Evolutionary conservation across 2,329 filamentous ascomycete species (phyloP).

Genomic region (Saccharata proteae): DNA sequence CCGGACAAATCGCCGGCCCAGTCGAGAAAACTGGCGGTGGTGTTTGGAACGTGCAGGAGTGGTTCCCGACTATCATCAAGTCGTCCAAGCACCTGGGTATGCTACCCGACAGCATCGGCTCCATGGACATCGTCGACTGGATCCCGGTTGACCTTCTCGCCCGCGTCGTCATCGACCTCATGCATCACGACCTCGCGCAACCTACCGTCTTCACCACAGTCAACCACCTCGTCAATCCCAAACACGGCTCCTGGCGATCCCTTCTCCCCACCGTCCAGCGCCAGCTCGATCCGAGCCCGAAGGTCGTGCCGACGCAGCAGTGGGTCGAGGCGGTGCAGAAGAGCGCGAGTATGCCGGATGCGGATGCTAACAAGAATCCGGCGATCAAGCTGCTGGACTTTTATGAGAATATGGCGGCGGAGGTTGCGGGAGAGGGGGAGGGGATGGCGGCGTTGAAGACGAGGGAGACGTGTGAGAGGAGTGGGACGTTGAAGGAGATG

Average conservation of each 20-base stretch:
- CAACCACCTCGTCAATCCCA: slow-evolving; percentile 1
- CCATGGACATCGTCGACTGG: neutral
- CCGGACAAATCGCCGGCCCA: neutral
- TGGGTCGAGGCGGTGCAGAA: neutral
- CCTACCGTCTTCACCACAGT: too few species aligned
- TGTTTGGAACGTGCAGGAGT: neutral
- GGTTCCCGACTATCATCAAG: slow-evolving; percentile 1
- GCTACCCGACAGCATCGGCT: neutral
- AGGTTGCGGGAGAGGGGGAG: neutral
- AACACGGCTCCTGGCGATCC: neutral
- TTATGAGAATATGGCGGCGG: neutral
- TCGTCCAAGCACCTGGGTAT: neutral
- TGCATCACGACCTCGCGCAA: neutral
- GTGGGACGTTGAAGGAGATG: slow-evolving; percentile 1
- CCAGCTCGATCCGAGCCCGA: neutral
- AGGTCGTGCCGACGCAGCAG: neutral
- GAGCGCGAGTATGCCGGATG: neutral
- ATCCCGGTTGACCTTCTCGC: neutral
- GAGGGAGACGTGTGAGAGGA: slow-evolving; percentile 1
- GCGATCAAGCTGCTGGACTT: too few species aligned
- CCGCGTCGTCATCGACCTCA: neutral
- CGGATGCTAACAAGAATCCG: slow-evolving; percentile 34
- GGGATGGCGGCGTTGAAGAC: neutral
- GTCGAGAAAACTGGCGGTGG: neutral
- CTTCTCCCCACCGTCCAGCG: slow-evolving; percentile 1